Conservation (phyloP, 2,329 filamentous ascomycete species). For the Xylaria digitata region DNA sequence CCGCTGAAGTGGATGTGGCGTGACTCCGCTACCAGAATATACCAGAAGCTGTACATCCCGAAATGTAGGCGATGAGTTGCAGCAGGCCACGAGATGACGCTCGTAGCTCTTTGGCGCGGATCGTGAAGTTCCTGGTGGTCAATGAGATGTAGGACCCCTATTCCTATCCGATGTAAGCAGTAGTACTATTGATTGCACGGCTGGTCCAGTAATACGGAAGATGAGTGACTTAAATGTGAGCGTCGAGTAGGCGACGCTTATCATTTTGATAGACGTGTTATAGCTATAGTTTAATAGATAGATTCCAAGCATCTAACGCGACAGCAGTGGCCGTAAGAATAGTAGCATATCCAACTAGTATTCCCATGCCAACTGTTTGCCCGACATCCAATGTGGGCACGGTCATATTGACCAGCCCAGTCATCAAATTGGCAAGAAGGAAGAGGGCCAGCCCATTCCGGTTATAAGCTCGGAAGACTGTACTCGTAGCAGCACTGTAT, state of each 20-base stretch:
- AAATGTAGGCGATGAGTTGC: not conserved
- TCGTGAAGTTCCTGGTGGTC: not conserved
- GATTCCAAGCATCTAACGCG: slow-evolving; percentile 70
- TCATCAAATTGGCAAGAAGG: slow-evolving; percentile 87
- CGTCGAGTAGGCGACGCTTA: not conserved
- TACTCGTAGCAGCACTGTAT: slow-evolving; percentile 78
- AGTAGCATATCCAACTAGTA: slow-evolving; percentile 79
- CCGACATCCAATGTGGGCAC: slow-evolving; percentile 82
- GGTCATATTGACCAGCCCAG: slow-evolving; percentile 88
- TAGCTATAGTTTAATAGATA: slow-evolving; percentile 74
- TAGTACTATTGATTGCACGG: not conserved
- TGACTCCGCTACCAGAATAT: not conserved
- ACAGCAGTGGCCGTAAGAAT: slow-evolving; percentile 76
- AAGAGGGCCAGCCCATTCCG: slow-evolving; percentile 89
- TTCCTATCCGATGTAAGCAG: not conserved
- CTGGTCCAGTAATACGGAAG: not conserved
- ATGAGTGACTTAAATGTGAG: not conserved
- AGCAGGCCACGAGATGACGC: not conserved
- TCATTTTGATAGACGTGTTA: not conserved
- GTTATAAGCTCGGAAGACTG: slow-evolving; percentile 85
- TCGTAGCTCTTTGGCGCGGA: not conserved
- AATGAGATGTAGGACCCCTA: not conserved
- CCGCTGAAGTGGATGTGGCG: slow-evolving; percentile 15
- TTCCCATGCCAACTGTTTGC: slow-evolving; percentile 73
- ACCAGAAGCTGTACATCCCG: not conserved